Base-by-base conservation (phyloP, 805 yeast species). In the Metschnikowia orientalis region DNA sequence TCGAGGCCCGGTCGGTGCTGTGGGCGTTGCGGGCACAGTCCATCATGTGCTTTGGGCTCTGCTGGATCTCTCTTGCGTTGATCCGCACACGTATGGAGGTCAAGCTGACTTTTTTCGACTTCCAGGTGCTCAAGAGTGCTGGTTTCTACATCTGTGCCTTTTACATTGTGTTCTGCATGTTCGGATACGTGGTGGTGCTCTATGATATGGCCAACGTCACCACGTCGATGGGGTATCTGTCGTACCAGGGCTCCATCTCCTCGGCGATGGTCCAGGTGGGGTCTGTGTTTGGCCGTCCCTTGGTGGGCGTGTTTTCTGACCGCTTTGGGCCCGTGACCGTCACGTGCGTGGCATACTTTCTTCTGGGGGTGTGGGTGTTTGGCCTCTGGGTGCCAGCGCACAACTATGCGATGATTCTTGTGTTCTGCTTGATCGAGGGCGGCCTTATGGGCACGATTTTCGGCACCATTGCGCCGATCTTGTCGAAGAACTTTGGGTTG, bases 191-290 rank as follows among this genome's bases (percentile, higher is more conserved):
- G 24, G 69, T 74, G 14, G 58, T 77, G 25, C 60, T 78, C 50
- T 78, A 78, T 51, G 69, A 75, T 21, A 54, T 79, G 43, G 75
- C 79, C 6, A 77, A 77, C 42, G 77, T 73, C 45, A 75, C 84
- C 8, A 62, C 69, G 3, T 71, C 81, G 2, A 45, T 79, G 36
- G 87, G 87, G 0, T 79, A 77, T 44, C 40, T 69, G 3, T 58
- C 71, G 2, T 46, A 60, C 13, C 75, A 79, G 39, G 81, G 81
- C 2, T 69, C 83, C 1, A 57, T 71, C 14, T 79, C 75, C 4
- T 56, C 79, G 1, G 77, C 82, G 11, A 71, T 77, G 79, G 62
- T 75, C 7, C 71, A 77, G 28, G 69, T 75, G 7, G 85, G 84
- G 1, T 69, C 71, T 3, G 54, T 70, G 8, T 37, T 67, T 25